These are phyloP conservation scores for Byssothecium circinans DNA, from an alignment of 2,329 filamentous ascomycete genomes.

Conservation along the genomic window DNA sequence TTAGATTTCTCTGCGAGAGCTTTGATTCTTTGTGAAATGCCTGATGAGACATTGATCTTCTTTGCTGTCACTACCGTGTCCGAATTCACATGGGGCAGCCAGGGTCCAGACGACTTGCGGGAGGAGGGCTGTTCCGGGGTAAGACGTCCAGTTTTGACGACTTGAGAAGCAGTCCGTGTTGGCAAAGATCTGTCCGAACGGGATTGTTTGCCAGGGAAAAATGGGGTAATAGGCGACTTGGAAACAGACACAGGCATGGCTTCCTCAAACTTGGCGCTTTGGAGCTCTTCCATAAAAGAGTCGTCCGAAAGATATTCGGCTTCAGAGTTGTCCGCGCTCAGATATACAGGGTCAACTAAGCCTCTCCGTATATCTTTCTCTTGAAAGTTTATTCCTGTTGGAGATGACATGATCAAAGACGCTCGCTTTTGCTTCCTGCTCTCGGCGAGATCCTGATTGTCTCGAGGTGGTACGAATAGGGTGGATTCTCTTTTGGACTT, in stretches of 20 bases:
- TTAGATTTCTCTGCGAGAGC: conserved; percentile 76
- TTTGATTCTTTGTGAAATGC: conserved; percentile 93
- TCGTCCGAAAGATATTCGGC: conserved; percentile 69
- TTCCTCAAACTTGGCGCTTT: conserved; percentile 78
- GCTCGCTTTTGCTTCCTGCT: conserved; percentile 29
- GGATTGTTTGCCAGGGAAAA: conserved; percentile 50
- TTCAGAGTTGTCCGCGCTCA: conserved; percentile 44
- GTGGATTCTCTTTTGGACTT: conserved; percentile 38
- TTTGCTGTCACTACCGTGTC: conserved; percentile 54
- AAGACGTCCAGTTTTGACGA: conserved; percentile 24
- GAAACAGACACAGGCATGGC: conserved; percentile 73
- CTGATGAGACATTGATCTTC: conserved; percentile 82
- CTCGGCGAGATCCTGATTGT: conserved; percentile 17
- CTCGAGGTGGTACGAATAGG: conserved; percentile 29
- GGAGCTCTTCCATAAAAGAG: conserved; percentile 80
- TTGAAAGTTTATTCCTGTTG: conserved; percentile 29
- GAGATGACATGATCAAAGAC: conserved; percentile 28
- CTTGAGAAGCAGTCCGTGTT: conserved; percentile 42
- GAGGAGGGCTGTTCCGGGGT: conserved; percentile 29
- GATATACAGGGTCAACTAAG: conserved; percentile 42
- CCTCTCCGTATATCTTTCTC: conserved; percentile 45
- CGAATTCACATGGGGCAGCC: conserved; percentile 27
- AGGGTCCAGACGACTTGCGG: conserved; percentile 38
- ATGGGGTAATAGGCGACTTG: conserved; percentile 77
- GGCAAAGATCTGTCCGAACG: conserved; percentile 26